Base-by-base conservation (phyloP, 169 alveolate genomes). In the Amoebophrya sp. region DNA sequence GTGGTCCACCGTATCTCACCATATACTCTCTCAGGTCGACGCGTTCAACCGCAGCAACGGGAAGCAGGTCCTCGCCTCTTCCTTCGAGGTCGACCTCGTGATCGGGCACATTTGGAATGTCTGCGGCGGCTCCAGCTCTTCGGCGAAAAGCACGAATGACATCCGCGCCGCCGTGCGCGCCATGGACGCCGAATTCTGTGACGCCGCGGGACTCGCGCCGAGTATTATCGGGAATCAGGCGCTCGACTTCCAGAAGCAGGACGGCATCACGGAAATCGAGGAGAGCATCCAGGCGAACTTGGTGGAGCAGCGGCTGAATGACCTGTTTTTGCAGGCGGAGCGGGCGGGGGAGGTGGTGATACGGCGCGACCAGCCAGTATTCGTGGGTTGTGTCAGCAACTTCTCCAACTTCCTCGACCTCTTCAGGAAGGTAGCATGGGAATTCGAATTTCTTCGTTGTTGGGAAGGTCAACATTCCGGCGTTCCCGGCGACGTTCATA, bases 231-330 rank as follows among this genome's bases (percentile, higher is more conserved):
- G 90, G 20, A 42, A 40, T 38, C 90, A 88, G 45, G 48, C 90
- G 58, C 31, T 88, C 50, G 90, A 88, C 58, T 88, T 40, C 29
- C 67, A 39, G 29, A 88, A 88, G 38, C 90, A 88, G 38, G 90
- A 88, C 23, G 90, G 90, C 5, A 40, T 88, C 34, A 88, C 90
- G 39, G 90, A 88, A 58, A 88, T 88, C 5, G 90, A 39, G 40
- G 90, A 88, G 90, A 39, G 58, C 20, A 42, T 88, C 50, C 67
- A 88, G 38, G 90, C 90, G 31, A 88, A 88, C 50, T 38, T 42
- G 58, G 90, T 88, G 34, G 90, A 88, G 90, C 41, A 42, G 45
- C 90, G 58, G 0, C 10, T 88, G 34, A 88, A 88, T 39, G 90
- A 88, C 67, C 40, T 20, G 23, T 4, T 70, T 70, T 39, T 88